Evolutionary conservation across 2,329 filamentous ascomycete species (phyloP), one percentile per base, ranked within the genome.

Genomic region (Camptophora hylomeconis): DNA sequence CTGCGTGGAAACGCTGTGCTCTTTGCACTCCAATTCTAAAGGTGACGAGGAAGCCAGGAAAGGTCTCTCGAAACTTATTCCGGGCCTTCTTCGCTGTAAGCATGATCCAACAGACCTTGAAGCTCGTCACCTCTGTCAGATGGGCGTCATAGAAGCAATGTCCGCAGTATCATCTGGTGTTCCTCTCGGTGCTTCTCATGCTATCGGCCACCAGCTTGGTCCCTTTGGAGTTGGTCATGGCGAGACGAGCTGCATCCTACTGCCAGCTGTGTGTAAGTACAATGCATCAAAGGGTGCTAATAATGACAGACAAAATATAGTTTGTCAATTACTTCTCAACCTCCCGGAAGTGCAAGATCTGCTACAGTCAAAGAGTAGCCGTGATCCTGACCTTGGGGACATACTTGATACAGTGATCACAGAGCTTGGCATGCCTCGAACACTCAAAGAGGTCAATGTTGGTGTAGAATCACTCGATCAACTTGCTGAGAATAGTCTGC

Each of bases 221-320:
- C 67, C 68, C 0, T 45, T 68, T 3, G 69, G 69, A 0, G 69
- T 74, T 2, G 62, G 65, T 0, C 69, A 75, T 42, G 70, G 70
- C 7, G 68, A 72, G 46, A 75, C 69, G 16, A 69, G 63, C 39
- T 75, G 62, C 43, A 61, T 66, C 24, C 52, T 69, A 31, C 53
- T 65, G 19, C 68, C 69, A 0, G 58, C 63, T 1, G 67, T 75
- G 5, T 65, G 65, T 43, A 66, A 63, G 42, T 74, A 57, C 42
- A 75, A 74, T 33, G 51, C 53, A 2, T 46, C 44, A 19, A 46
- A 56, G 26, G 57, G 57, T 5, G 54, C 54, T 3, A 61, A 60
- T 17, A 46, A 48, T 6, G 52, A 55, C 6, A 49, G 56, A 11
- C 66, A 69, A 45, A 41, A 46, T 7, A 48, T 47, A 2, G 48